Evolutionary conservation across 2,329 filamentous ascomycete species (phyloP).

Genomic region (Orbilia quercus): DNA sequence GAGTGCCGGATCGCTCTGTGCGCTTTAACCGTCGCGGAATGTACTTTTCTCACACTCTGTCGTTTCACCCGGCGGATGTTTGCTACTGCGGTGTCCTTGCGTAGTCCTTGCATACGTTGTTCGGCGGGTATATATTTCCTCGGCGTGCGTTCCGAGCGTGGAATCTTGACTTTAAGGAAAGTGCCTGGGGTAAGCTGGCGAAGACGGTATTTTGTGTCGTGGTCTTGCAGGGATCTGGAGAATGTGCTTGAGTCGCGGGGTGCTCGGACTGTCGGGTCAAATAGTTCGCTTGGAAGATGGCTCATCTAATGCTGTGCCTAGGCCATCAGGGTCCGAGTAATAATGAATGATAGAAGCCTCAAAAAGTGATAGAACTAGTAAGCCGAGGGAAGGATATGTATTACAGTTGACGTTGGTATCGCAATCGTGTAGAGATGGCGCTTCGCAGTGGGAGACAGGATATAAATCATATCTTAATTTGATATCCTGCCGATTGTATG

Average conservation of each 20-base stretch:
- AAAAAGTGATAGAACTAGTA: neutral
- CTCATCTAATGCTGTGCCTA: slow-evolving; percentile 30
- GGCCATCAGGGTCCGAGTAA: slow-evolving; percentile 11
- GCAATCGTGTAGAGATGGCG: neutral
- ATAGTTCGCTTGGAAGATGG: slow-evolving; percentile 29
- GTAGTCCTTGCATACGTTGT: slow-evolving; percentile 53
- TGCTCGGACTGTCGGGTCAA: slow-evolving; percentile 27
- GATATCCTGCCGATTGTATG: too few relatives aligned
- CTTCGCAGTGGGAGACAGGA: too few relatives aligned
- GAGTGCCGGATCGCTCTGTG: slow-evolving; percentile 29
- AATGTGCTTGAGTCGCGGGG: slow-evolving; percentile 17
- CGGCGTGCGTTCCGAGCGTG: slow-evolving; percentile 27
- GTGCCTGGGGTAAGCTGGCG: slow-evolving; percentile 11
- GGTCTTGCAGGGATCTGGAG: slow-evolving; percentile 36
- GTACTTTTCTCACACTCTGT: slow-evolving; percentile 22
- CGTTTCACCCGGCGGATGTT: slow-evolving; percentile 40
- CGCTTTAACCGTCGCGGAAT: slow-evolving; percentile 5
- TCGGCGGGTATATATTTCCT: slow-evolving; percentile 19
- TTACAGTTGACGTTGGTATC: neutral
- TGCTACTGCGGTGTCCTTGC: slow-evolving; percentile 27
- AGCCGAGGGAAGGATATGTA: neutral
- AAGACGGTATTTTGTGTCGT: slow-evolving; percentile 36
- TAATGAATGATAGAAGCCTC: slow-evolving; percentile 12
- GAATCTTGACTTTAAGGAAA: slow-evolving; percentile 35
- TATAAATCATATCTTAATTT: too few relatives aligned